phyloP scores from a whole-genome alignment of 192 early-diverging fungal genomes.

The Gamsiella multidivaricata region DNA sequence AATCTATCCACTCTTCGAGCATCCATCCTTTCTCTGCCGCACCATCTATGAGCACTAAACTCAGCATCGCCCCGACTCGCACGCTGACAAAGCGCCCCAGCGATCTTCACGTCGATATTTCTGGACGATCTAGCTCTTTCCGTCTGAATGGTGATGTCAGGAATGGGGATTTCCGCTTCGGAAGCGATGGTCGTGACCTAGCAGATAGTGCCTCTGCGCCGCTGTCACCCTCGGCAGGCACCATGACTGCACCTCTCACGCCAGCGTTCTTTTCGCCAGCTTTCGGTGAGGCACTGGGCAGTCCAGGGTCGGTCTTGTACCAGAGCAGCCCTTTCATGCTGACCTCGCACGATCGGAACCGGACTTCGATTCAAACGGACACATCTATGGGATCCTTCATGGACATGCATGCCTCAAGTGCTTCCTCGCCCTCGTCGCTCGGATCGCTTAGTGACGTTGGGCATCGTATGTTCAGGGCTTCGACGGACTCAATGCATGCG shows the following conservation, averaged over 20 bases:
- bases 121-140: constrained; percentile 45
- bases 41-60: constrained; percentile 17
- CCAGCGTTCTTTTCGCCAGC: constrained; percentile 79
- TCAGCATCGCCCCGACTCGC: constrained; percentile 13
- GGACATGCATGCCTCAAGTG: constrained; percentile 43
- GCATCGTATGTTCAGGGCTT: constrained; percentile 50
- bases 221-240: constrained; percentile 28
- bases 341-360: constrained; percentile 49
- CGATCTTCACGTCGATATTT: constrained; percentile 49
- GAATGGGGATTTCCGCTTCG: constrained; percentile 47
- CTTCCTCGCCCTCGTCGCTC: constrained; percentile 50
- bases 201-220: constrained; percentile 23
- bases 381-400: constrained; percentile 49
- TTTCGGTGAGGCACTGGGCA: constrained; percentile 69
- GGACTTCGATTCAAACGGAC: constrained; percentile 46
- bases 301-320: constrained; percentile 35
- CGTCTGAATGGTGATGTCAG: constrained; percentile 42
- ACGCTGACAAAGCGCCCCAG: constrained; percentile 46
- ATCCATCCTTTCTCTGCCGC: constrained; percentile 35
- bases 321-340: constrained; percentile 47
- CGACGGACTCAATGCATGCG: constrained; percentile 41
- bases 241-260: constrained; percentile 61
- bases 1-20: constrained; percentile 14
- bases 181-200: constrained; percentile 23
- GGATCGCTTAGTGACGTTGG: constrained; percentile 34